Evolutionary conservation across 805 yeast species (phyloP).

Genomic region (Torulaspora microellipsoides): DNA sequence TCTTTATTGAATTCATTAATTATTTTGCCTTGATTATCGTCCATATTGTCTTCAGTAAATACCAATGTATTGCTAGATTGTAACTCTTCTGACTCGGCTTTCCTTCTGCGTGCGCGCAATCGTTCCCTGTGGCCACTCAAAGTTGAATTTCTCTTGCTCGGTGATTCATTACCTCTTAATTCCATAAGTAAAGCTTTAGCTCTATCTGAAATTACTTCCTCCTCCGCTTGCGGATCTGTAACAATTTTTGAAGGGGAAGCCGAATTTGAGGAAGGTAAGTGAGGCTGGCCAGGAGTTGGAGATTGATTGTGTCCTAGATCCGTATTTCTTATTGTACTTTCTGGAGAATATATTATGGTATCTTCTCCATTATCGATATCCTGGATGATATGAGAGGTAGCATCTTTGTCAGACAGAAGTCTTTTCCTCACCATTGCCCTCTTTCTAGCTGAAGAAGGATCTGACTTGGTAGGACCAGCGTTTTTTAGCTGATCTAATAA

Average conservation of each 20-base stretch:
- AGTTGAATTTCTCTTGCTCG: slow-evolving; percentile 22
- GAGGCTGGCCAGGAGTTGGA: slow-evolving; percentile 6
- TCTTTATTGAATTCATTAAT: background rate
- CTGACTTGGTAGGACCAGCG: slow-evolving; percentile 74
- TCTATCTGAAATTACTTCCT: slow-evolving; percentile 37
- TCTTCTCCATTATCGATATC: slow-evolving; percentile 26
- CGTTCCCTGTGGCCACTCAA: slow-evolving; percentile 29
- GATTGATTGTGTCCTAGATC: background rate
- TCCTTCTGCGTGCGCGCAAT: slow-evolving; percentile 27
- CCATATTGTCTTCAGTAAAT: slow-evolving; percentile 9
- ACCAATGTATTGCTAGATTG: slow-evolving; percentile 17
- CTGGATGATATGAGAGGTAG: slow-evolving; percentile 10
- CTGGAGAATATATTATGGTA: slow-evolving; percentile 31
- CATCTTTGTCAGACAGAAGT: slow-evolving; percentile 33
- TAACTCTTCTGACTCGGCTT: slow-evolving; percentile 10
- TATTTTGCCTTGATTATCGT: background rate
- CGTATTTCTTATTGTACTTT: slow-evolving; percentile 6
- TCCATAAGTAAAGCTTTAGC: slow-evolving; percentile 63
- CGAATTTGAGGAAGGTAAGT: background rate
- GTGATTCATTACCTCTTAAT: slow-evolving; percentile 41
- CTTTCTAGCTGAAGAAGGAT: slow-evolving; percentile 74
- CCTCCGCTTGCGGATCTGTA: slow-evolving; percentile 14
- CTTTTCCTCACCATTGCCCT: slow-evolving; percentile 72
- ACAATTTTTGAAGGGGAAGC: slow-evolving; percentile 1
- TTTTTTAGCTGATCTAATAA: slow-evolving; percentile 82